Evolutionary conservation across 164 flowering plant genomes (phyloP).

Genomic region (Stephania cephalantha): DNA sequence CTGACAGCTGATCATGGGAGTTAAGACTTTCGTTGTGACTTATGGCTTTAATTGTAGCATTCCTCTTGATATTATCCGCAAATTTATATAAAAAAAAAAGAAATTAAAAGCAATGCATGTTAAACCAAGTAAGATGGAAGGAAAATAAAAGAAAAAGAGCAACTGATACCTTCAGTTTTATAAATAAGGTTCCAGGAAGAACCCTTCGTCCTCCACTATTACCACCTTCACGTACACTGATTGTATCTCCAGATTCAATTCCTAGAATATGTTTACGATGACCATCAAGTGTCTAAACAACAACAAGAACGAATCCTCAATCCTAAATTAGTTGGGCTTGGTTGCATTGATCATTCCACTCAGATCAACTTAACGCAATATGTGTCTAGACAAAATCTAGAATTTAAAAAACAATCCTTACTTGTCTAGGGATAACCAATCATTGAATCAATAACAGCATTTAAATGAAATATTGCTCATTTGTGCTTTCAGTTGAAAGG

Average conservation of each 20-base stretch:
- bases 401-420: not conserved
- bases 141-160: not conserved
- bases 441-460: not conserved
- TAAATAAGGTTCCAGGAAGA: slow-evolving; percentile 53
- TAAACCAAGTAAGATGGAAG: not conserved
- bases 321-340: too few relatives aligned
- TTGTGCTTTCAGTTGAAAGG: too few relatives aligned
- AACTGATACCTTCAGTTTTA: slow-evolving; percentile 56
- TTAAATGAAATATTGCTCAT: too few relatives aligned
- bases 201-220: slow-evolving; percentile 54
- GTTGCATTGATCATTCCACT: too few relatives aligned
- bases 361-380: too few relatives aligned
- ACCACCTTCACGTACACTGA: slow-evolving; percentile 75
- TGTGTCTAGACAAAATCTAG: too few relatives aligned
- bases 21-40: too few relatives aligned
- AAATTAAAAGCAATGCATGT: not conserved
- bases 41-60: too few relatives aligned
- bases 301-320: too few relatives aligned
- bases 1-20: too few relatives aligned
- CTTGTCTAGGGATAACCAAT: not conserved
- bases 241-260: slow-evolving; percentile 80
- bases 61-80: not conserved
- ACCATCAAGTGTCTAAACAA: not conserved
- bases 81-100: not conserved
- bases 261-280: slow-evolving; percentile 34